A percentile compares a stretch with the other conserved stretches of the same genome.
Conservation (phyloP, 1,139 yeast species). For the Pichia sp. region DNA sequence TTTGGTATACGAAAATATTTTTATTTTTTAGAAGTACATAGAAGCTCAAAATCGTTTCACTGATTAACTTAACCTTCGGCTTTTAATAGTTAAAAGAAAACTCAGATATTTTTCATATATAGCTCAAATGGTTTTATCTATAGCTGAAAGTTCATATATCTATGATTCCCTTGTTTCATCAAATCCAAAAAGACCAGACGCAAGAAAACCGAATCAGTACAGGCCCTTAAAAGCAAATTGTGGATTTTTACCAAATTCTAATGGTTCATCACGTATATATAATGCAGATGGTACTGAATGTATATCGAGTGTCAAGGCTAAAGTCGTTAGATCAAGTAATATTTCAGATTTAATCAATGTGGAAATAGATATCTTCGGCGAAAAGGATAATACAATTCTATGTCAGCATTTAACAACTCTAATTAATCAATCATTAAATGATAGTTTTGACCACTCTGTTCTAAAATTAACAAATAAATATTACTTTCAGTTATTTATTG, state of each 20-base stretch:
- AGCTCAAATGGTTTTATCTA: constrained; percentile 56
- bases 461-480: constrained; percentile 66
- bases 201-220: constrained; percentile 65
- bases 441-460: constrained; percentile 41
- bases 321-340: constrained; percentile 54
- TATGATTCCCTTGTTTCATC: constrained; percentile 54
- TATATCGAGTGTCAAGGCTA: constrained; percentile 80
- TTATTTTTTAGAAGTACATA: not conserved
- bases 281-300: constrained; percentile 90
- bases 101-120: not conserved
- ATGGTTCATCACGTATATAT: constrained; percentile 86
- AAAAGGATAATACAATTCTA: constrained; percentile 62
- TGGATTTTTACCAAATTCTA: constrained; percentile 75
- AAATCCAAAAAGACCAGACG: constrained; percentile 43
- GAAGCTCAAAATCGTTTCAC: not conserved
- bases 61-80: not conserved
- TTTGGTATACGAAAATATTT: not conserved
- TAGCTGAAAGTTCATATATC: constrained; percentile 78
- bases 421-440: constrained; percentile 40
- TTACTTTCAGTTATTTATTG: constrained; percentile 69
- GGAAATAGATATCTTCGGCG: constrained; percentile 70
- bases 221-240: constrained; percentile 82
- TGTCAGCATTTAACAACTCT: constrained; percentile 53
- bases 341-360: constrained; percentile 51
- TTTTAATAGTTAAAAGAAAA: too few relatives aligned